Evolutionary conservation across 148 eudicot genomes (phyloP).

Genomic region (Rhododendron ferrugineum): DNA sequence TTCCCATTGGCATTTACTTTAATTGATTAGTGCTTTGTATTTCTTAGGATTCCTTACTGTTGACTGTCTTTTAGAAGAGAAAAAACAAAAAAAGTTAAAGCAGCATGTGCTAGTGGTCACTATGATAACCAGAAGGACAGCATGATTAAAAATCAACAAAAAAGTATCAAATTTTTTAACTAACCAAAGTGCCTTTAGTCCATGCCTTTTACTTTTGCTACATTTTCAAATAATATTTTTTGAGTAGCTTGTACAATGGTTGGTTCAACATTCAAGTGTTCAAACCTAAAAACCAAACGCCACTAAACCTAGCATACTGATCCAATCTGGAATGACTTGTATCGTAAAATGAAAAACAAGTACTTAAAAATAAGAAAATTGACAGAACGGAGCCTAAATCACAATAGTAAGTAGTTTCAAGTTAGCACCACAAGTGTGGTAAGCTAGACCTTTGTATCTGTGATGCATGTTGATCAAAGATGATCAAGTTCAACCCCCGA

Average conservation of each 20-base stretch:
- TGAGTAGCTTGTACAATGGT: background rate
- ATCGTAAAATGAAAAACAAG: too few species aligned
- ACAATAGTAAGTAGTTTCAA: background rate
- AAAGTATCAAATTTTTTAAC: background rate
- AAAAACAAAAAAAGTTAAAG: slow-evolving; percentile 35
- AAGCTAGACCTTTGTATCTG: background rate
- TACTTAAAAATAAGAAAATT: too few species aligned
- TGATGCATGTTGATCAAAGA: background rate
- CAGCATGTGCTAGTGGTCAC: background rate
- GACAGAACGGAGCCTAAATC: background rate
- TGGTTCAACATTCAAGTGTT: background rate
- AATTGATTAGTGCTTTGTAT: background rate
- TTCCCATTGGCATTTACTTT: background rate
- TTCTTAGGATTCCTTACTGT: slow-evolving; percentile 41
- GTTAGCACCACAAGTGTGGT: background rate
- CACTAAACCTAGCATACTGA: background rate
- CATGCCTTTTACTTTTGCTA: slow-evolving; percentile 2
- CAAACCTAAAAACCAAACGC: background rate
- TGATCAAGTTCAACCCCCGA: background rate
- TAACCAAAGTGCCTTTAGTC: slow-evolving; percentile 7
- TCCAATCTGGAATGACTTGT: background rate
- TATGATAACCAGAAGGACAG: slow-evolving; percentile 2
- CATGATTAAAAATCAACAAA: background rate
- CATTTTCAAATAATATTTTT: background rate
- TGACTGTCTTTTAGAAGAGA: slow-evolving; percentile 44